Conservation (phyloP, 2,329 filamentous ascomycete genomes). For the Westerdykella aurantiaca region DNA sequence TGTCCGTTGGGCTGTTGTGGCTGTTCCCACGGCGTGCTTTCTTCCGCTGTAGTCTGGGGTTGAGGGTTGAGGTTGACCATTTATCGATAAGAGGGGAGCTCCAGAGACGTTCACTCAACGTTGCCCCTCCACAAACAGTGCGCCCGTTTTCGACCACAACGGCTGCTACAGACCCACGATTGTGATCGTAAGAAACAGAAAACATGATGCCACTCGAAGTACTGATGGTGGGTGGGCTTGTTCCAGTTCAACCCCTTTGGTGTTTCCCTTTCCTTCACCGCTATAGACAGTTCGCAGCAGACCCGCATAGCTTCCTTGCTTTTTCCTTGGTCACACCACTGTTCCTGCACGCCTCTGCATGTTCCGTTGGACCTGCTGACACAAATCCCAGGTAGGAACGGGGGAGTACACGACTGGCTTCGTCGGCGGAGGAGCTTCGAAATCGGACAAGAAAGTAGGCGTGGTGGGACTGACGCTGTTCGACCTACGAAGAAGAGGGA, state of each 20-base stretch:
- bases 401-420: constrained; percentile 97
- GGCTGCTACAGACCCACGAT: no score
- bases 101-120: background rate
- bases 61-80: background rate
- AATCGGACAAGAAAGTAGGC: constrained; percentile 92
- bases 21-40: no score
- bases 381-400: constrained; percentile 62
- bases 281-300: no score
- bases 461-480: constrained; percentile 88
- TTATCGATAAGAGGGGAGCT: background rate
- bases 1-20: no score
- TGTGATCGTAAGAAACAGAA: background rate
- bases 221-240: constrained; percentile 39
- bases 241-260: background rate
- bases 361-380: constrained; percentile 2
- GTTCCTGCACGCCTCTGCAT: background rate
- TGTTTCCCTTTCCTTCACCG: no score
- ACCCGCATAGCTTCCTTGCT: background rate
- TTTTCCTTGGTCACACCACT: background rate
- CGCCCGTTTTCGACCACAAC: background rate
- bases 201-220: constrained; percentile 47
- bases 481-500: constrained; percentile 79
- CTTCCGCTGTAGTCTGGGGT: background rate
- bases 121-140: background rate
- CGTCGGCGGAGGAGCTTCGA: constrained; percentile 74